These are phyloP conservation scores for Purshia tridentata DNA, from an alignment of 306 rosid species.

Conservation along the genomic window DNA sequence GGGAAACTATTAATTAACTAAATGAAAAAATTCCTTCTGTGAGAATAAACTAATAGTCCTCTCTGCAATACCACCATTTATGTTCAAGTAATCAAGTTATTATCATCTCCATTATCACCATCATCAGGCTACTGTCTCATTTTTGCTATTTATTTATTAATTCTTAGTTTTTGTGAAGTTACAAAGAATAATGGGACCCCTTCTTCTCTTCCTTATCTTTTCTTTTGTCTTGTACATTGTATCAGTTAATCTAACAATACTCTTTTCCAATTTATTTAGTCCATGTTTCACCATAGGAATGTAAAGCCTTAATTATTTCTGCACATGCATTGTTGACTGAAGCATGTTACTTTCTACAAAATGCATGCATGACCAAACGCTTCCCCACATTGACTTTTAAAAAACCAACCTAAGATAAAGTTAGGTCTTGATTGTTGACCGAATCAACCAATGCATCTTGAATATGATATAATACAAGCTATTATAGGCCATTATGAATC, in stretches of 20 bases:
- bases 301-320: conserved; percentile 25
- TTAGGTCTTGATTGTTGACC: conserved; percentile 51
- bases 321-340: conserved; percentile 76
- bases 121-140: background rate
- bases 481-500: conserved; percentile 17
- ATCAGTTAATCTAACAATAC: background rate
- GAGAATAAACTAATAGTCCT: background rate
- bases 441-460: conserved; percentile 31
- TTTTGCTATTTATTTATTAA: background rate
- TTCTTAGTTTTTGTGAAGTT: background rate
- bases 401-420: conserved; percentile 25
- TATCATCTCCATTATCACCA: background rate
- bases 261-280: conserved; percentile 1
- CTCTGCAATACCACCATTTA: no score
- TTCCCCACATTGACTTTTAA: conserved; percentile 47
- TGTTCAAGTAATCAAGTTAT: no score
- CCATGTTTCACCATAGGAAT: conserved; percentile 22
- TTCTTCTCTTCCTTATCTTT: background rate
- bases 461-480: conserved; percentile 16
- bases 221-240: conserved; percentile 13
- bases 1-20: background rate
- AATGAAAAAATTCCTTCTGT: background rate
- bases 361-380: conserved; percentile 52
- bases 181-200: background rate
- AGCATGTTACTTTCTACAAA: conserved; percentile 66